Evolutionary conservation across 2,329 filamentous ascomycete species (phyloP), one percentile per base, ranked within the genome.

Genomic region (Thelonectria olida): DNA sequence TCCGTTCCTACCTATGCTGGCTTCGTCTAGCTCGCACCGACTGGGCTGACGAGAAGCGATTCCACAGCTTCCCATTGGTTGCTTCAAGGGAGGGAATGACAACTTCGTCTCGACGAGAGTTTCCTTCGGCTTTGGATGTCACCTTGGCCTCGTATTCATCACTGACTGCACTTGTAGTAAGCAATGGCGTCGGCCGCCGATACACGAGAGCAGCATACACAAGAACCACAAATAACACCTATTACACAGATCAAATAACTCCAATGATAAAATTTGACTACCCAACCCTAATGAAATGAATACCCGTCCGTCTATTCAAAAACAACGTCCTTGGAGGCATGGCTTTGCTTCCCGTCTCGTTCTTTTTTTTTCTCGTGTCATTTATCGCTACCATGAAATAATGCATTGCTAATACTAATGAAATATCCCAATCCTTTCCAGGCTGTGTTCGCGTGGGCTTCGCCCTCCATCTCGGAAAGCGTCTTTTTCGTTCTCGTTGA

Each of bases 61-160:
- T 68, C 54, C 53, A 20, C 10, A 38, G 47, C 55, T 27, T 66
- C 44, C 42, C 27, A 70, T 70, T 71, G 67, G 68, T 12, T 41
- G 20, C 23, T 47, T 19, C 7, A 15, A 34, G n/a, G n/a, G 28
- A 31, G 28, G 28, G 31, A 15, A 5, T 34, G 31, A 15, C 31
- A 34, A 31, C 28, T 31, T n/a, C n/a, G n/a, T n/a, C n/a, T n/a
- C n/a, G n/a, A n/a, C n/a, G n/a, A n/a, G 28, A 31, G 9, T 31
- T 31, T 31, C 13, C 28, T 13, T 31, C 5, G 31, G 12, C 31
- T 15, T 34, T 12, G 12, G 12, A 34, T 34, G 31, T 34, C 31
- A 34, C 31, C 31, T 13, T 10, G 15, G 15, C 5, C 12, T 34
- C 28, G n/a, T n/a, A n/a, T n/a, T n/a, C n/a, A n/a, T n/a, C n/a